Percentiles rank a stretch among this genome's conserved stretches.
Evolutionary conservation across 2,329 filamentous ascomycete genomes (phyloP).

Genomic region (Pseudogymnoascus sp.): DNA sequence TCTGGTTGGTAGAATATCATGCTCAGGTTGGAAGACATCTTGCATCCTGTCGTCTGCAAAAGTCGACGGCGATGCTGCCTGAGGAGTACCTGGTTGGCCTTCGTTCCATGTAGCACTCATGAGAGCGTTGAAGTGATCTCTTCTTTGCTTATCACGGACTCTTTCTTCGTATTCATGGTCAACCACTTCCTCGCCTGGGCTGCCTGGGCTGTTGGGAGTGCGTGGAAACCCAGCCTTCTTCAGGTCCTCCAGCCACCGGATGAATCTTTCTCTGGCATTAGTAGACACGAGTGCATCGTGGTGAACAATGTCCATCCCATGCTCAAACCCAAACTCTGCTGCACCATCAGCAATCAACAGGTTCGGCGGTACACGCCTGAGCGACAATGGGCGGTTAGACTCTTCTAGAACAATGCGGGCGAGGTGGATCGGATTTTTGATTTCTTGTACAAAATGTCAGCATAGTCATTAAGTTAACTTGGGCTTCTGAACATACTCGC

Average conservation of each 20-base stretch:
- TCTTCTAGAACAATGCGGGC: conserved; percentile 75
- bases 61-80: conserved; percentile 17
- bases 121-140: conserved; percentile 46
- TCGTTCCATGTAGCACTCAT: conserved; percentile 53
- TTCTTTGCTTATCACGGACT: conserved; percentile 23
- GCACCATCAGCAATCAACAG: conserved; percentile 82
- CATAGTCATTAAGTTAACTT: conserved; percentile 14
- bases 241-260: conserved; percentile 70
- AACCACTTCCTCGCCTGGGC: conserved; percentile 18
- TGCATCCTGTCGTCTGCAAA: not conserved
- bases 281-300: conserved; percentile 73
- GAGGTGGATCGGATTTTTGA: conserved; percentile 86
- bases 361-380: conserved; percentile 86
- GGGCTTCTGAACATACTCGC: conserved; percentile 54
- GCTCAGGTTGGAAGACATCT: not conserved
- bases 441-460: conserved; percentile 45
- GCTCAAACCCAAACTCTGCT: conserved; percentile 72
- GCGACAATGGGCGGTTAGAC: conserved; percentile 66
- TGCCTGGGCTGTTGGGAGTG: conserved; percentile 22
- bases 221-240: conserved; percentile 45
- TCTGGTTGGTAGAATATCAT: not conserved
- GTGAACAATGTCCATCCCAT: conserved; percentile 64
- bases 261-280: conserved; percentile 68
- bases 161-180: conserved; percentile 24
- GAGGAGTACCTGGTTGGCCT: conserved; percentile 51